Conservation (phyloP, 2,329 filamentous ascomycete genomes). For the Stemphylium vesicarium region DNA sequence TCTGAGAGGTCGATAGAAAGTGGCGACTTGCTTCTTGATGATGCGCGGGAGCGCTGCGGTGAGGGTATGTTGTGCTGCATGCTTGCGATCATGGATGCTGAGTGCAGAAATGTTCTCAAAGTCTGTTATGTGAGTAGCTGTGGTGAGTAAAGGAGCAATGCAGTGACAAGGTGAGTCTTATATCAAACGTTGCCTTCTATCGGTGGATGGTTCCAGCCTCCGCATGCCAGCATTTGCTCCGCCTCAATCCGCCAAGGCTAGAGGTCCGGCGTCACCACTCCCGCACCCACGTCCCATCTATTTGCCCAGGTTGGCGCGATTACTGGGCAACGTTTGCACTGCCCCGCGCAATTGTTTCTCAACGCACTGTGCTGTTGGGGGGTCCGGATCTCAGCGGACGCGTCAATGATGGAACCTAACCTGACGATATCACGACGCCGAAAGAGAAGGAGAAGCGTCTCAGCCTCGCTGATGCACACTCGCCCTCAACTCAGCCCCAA, state of each 20-base stretch:
- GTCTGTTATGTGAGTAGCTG: constrained; percentile 16
- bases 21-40: constrained; percentile 51
- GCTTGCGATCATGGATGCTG: constrained; percentile 28
- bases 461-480: constrained; percentile 21
- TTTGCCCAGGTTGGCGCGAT: constrained; percentile 21
- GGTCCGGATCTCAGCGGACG: constrained; percentile 32
- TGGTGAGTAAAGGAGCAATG: constrained; percentile 19
- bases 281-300: constrained; percentile 18
- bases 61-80: constrained; percentile 42
- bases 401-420: constrained; percentile 15
- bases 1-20: constrained; percentile 77
- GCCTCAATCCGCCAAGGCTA: constrained; percentile 24
- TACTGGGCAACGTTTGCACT: constrained; percentile 37
- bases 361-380: constrained; percentile 25
- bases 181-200: constrained; percentile 26
- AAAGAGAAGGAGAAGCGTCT: constrained; percentile 18
- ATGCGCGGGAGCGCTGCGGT: constrained; percentile 44
- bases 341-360: constrained; percentile 29
- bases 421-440: constrained; percentile 20
- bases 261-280: constrained; percentile 21
- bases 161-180: constrained; percentile 30
- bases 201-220: constrained; percentile 27
- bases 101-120: constrained; percentile 9
- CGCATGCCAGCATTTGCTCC: constrained; percentile 31
- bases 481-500: constrained; percentile 33